Conservation (phyloP, 345 rosid genomes). For the Sisymbrium irio region DNA sequence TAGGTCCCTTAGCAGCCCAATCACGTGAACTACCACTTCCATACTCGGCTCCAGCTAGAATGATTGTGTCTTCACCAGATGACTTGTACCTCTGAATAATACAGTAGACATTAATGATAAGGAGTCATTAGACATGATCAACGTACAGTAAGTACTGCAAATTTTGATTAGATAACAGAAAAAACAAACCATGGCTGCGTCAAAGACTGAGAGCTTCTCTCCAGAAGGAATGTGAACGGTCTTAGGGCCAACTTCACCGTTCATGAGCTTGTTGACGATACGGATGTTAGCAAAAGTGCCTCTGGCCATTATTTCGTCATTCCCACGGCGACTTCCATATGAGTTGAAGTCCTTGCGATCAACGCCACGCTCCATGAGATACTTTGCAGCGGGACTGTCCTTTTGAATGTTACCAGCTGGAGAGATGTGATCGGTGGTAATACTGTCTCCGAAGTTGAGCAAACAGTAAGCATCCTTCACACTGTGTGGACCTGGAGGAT, state of each 20-base stretch:
- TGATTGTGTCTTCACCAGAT: constrained; percentile 72
- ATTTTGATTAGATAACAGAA: constrained; percentile 11
- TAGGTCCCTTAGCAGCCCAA: constrained; percentile 99
- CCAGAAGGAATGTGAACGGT: constrained; percentile 92
- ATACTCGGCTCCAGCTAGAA: constrained; percentile 96
- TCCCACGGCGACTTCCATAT: constrained; percentile 98
- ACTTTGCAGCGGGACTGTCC: constrained; percentile 90
- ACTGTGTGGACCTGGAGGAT: constrained; percentile 75
- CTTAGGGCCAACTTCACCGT: constrained; percentile 95
- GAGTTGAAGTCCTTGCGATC: constrained; percentile 82
- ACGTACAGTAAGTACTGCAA: not conserved
- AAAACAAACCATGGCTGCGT: constrained; percentile 85
- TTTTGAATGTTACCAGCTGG: constrained; percentile 94
- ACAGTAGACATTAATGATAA: not conserved
- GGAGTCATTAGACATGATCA: not conserved
- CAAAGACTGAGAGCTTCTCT: constrained; percentile 90
- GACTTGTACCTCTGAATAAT: constrained; percentile 75
- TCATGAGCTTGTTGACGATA: constrained; percentile 91
- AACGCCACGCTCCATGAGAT: constrained; percentile 63
- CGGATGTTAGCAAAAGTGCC: constrained; percentile 99
- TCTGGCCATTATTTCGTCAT: constrained; percentile 95
- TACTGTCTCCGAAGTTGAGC: constrained; percentile 84
- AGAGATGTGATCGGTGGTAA: constrained; percentile 91
- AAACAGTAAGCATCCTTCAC: constrained; percentile 90
- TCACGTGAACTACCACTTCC: constrained; percentile 99